Base-by-base conservation (phyloP, 140 eudicot species). In the Anethum foeniculum region DNA sequence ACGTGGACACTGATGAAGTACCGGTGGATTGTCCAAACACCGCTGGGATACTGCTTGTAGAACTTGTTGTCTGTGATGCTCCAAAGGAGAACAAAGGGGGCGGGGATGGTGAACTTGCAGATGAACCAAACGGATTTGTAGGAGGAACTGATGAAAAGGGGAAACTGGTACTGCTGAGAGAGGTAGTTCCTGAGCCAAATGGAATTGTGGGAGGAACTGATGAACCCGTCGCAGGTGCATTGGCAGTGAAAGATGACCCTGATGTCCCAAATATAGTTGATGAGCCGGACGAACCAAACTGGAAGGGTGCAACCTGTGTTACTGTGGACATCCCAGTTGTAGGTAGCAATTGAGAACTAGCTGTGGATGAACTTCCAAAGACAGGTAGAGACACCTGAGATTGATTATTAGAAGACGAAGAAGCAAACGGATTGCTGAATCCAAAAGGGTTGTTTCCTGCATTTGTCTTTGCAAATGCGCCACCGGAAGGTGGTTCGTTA, bases 71-170 rank as follows among this genome's bases (percentile, higher is more conserved):
- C 13, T 90, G 77, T 56, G 92, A 81, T 77, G 84, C 85, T 44
- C 91, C 97, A 78, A 90, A 86, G 25, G 87, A 28, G 81, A 92
- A 92, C 43, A 77, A 85, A 25, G 91, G 32, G 2, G 85, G 80
- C 58, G 85, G 81, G n/a, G 85, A 77, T 18, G 89, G 43, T 69
- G 88, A 81, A 77, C 82, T 75, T 65, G 80, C 75, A 30, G 88
- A 67, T 38, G 97, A 85, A 36, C 91, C 86, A 32, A 62, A 62
- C 25, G 69, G 32, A 62, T 62, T 62, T 62, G 69, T 30, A 56
- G 62, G 71, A 10, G 83, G 3, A 30, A 41, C 87, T 48, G 81
- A 32, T 44, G 76, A 88, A 5, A 89, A 74, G 8, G 89, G 71
- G 78, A 92, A 79, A 75, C 90, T 77, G 18, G 77, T 28, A 51